Percentiles rank a stretch among this genome's conserved stretches.
Evolutionary conservation across 331 rosid species (phyloP).

Genomic region (Acacia concinna): DNA sequence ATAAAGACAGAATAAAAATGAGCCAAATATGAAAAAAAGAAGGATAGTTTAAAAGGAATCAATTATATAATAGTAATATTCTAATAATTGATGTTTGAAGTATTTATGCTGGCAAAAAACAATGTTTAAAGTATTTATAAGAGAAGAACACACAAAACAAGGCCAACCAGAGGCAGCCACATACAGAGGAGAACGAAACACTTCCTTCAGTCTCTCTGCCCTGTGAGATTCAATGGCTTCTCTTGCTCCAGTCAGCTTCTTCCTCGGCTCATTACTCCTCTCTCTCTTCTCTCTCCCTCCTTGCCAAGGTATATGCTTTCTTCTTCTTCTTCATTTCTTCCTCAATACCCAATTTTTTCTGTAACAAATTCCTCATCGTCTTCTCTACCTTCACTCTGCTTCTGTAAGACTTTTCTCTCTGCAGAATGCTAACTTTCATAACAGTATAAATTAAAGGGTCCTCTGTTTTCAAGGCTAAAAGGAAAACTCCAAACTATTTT

Average conservation of each 20-base stretch:
- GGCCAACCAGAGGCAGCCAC: slow-evolving; percentile 87
- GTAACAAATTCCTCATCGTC: background rate
- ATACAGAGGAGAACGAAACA: slow-evolving; percentile 52
- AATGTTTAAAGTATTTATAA: slow-evolving; percentile 34
- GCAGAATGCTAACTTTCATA: background rate
- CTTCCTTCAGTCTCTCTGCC: slow-evolving; percentile 39
- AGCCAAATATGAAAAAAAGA: background rate
- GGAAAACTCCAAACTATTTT: background rate
- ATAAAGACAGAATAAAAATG: background rate
- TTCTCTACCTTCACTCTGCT: background rate
- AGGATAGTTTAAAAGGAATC: background rate
- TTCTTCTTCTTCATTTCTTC: slow-evolving; percentile 1
- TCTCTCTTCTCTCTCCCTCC: slow-evolving; percentile 47
- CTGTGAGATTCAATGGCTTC: slow-evolving; percentile 61
- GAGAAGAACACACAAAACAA: slow-evolving; percentile 58
- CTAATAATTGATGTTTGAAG: background rate
- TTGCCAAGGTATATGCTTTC: slow-evolving; percentile 58
- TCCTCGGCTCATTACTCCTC: slow-evolving; percentile 37
- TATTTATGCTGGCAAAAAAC: too few species aligned
- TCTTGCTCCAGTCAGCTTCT: slow-evolving; percentile 50
- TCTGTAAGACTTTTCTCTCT: background rate
- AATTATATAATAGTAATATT: background rate
- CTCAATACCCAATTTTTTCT: background rate
- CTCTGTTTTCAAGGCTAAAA: background rate
- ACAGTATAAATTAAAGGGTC: background rate